Conservation (phyloP, 805 yeast genomes). For the Ogataea ramenticola region DNA sequence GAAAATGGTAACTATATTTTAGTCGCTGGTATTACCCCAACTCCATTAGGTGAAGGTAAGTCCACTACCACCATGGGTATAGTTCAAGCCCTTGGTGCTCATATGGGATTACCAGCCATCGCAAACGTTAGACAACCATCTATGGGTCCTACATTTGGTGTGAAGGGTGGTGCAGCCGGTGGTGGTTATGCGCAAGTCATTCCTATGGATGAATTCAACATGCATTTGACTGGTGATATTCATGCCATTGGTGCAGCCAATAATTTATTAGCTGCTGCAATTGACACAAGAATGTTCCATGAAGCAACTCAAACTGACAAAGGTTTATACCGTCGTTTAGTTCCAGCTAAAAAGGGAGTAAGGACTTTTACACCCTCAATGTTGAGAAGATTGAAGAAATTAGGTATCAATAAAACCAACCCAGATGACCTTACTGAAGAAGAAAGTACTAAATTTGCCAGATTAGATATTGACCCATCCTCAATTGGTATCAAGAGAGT, state of each 20-base stretch:
- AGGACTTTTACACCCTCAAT: conserved; percentile 63
- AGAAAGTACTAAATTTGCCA: conserved; percentile 56
- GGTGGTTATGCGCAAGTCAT: conserved; percentile 85
- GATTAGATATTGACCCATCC: conserved; percentile 71
- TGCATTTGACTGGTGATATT: conserved; percentile 82
- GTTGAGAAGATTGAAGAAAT: conserved; percentile 57
- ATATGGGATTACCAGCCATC: conserved; percentile 56
- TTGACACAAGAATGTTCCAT: conserved; percentile 82
- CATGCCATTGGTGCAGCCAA: conserved; percentile 82
- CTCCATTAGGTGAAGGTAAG: conserved; percentile 83
- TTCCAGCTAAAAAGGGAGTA: conserved; percentile 65
- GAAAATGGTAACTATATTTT: conserved; percentile 65
- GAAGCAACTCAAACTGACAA: conserved; percentile 68
- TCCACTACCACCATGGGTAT: conserved; percentile 79
- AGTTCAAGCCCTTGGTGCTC: conserved; percentile 77
- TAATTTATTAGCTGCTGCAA: conserved; percentile 76
- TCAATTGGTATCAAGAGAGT: conserved; percentile 79
- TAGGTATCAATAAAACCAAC: conserved; percentile 62
- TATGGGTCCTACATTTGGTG: conserved; percentile 86
- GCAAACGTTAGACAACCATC: conserved; percentile 86
- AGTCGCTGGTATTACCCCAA: conserved; percentile 81
- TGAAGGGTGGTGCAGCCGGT: conserved; percentile 89
- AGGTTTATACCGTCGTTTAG: conserved; percentile 66
- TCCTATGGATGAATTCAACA: conserved; percentile 84
- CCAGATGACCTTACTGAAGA: conserved; percentile 69